A percentile compares a stretch with the other conserved stretches of the same genome.
Evolutionary conservation across 192 early-diverging fungal species (phyloP).

Genomic region (Coemansia sp.): DNA sequence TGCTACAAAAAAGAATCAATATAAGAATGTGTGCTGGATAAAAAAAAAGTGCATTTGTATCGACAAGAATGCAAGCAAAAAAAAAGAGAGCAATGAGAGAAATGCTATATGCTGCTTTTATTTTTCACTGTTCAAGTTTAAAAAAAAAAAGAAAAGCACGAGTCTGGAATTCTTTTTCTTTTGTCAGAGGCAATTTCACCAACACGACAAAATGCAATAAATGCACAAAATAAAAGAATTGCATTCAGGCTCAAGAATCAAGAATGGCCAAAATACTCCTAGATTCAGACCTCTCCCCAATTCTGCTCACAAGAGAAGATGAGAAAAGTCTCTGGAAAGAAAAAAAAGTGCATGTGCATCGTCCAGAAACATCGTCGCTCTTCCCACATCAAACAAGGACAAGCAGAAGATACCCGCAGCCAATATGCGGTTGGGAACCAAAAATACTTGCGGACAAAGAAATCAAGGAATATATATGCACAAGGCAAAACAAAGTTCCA

Average conservation of each 20-base stretch:
- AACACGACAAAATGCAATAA: neutral
- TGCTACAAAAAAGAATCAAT: neutral
- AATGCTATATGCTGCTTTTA: no score
- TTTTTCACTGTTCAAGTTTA: slow-evolving; percentile 8
- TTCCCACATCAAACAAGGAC: slow-evolving; percentile 4
- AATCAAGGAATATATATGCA: no score
- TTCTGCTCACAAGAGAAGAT: no score
- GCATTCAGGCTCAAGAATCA: neutral
- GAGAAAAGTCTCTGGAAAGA: no score
- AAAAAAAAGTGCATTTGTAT: neutral
- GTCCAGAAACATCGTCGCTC: no score
- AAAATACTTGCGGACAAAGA: no score
- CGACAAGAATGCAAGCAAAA: neutral
- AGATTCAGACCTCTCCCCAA: no score
- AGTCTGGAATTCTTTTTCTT: neutral
- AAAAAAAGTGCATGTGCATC: no score
- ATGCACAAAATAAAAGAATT: neutral
- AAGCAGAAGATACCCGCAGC: neutral
- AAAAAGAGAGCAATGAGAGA: neutral
- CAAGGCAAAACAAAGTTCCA: neutral
- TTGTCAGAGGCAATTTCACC: no score
- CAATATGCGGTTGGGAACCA: no score
- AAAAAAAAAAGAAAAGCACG: no score
- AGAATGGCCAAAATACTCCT: no score
- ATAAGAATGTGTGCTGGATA: neutral